Evolutionary conservation across 1,284 basidiomycete genomes (phyloP), one percentile per base, ranked within the genome.

Genomic region (Flammula alnicola): DNA sequence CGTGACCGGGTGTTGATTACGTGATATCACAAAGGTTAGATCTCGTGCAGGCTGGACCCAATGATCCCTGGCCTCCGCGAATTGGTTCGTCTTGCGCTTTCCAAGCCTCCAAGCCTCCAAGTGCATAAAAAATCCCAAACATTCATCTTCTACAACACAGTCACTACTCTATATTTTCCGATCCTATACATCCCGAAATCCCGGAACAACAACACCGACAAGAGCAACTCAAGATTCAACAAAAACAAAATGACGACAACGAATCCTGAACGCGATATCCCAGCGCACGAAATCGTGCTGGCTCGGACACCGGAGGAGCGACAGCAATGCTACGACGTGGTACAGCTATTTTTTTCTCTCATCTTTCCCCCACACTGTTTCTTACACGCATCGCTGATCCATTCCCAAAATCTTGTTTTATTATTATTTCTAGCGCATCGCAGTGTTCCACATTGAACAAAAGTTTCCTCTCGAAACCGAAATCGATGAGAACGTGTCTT

Each of bases 371-470:
- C 31, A 16, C 43, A n/a, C 5, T 2, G 14, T 7, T 37, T 32
- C 7, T n/a, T 12, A 33, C n/a, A 22, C 12, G 22, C 30, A 19
- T 12, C 16, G 35, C 27, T n/a, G 12, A 29, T 14, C 25, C n/a
- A 29, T 23, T 29, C 38, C 20, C 22, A 52, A 26, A 30, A 17
- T 40, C 23, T 32, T n/a, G n/a, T n/a, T n/a, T n/a, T n/a, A n/a
- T n/a, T n/a, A n/a, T n/a, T n/a, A n/a, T 26, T 20, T 23, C 32
- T 50, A 74, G 71, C 80, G 86, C 61, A 79, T 83, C 58, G 73
- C 75, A 30, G 88, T 91, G 47, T 92, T 91, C 69, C 73, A 78
- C 59, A 66, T 71, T 59, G 86, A 89, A 65, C 86, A 88, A 71
- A 72, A 74, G 32, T 92, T 91, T 61, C 76, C 87, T 46, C 67